Evolutionary conservation across 2,329 filamentous ascomycete genomes (phyloP).

Genomic region (Davidsoniella virescens): DNA sequence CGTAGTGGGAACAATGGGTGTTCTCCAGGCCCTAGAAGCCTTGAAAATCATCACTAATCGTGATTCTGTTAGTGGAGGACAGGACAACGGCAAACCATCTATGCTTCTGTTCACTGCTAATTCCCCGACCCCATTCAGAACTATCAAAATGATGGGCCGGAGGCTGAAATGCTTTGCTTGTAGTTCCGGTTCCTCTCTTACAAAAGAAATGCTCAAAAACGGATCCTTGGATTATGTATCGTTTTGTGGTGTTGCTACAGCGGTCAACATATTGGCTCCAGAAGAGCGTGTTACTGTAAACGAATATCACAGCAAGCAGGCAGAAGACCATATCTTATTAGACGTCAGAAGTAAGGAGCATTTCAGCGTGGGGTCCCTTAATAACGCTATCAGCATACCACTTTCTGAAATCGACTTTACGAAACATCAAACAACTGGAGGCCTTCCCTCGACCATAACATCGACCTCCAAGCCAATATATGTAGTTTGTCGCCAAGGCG

Average conservation of each 20-base stretch:
- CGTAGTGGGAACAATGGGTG: conserved; percentile 84
- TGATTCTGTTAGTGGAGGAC: conserved; percentile 14
- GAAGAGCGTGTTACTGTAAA: conserved; percentile 52
- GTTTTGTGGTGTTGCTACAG: conserved; percentile 56
- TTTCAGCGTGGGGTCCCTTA: conserved; percentile 62
- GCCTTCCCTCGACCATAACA: too few relatives aligned
- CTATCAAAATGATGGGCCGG: conserved; percentile 54
- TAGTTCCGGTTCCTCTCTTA: conserved; percentile 44
- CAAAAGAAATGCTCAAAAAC: conserved; percentile 40
- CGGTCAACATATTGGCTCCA: conserved; percentile 37
- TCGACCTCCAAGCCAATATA: conserved; percentile 37
- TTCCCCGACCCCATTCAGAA: conserved; percentile 43
- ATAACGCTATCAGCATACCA: conserved; percentile 58
- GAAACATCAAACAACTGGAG: too few relatives aligned
- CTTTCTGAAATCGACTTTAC: conserved; percentile 32
- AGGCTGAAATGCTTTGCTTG: conserved; percentile 63
- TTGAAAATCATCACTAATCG: conserved; percentile 57
- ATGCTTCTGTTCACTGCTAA: conserved; percentile 34
- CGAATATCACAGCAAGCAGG: conserved; percentile 31
- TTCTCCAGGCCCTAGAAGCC: conserved; percentile 77
- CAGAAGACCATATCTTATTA: conserved; percentile 38
- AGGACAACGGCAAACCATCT: conserved; percentile 12
- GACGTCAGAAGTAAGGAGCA: conserved; percentile 78
- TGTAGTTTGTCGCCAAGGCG: conserved; percentile 57
- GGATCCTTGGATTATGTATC: conserved; percentile 67